These are phyloP conservation scores for Rauvolfia tetraphylla DNA, from an alignment of 257 asterid species.

Conservation along the genomic window DNA sequence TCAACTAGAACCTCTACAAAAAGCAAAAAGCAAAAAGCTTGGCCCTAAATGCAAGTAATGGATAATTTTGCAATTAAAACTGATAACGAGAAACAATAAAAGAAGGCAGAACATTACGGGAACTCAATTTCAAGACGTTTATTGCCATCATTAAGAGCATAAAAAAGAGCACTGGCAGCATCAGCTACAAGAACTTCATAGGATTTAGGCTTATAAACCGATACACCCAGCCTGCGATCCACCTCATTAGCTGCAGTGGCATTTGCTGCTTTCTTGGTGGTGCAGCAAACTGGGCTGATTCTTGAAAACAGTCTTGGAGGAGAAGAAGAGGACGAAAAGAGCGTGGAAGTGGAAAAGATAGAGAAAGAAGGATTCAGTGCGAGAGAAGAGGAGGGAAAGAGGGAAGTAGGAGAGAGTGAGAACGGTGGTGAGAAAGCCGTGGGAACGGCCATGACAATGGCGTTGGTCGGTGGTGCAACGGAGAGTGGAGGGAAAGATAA, in stretches of 20 bases:
- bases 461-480: slow-evolving; percentile 17
- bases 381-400: slow-evolving; percentile 22
- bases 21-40: neutral
- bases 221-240: slow-evolving; percentile 68
- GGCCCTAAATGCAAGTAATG: neutral
- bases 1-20: neutral
- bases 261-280: slow-evolving; percentile 40
- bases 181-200: slow-evolving; percentile 79
- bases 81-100: neutral
- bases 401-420: slow-evolving; percentile 17
- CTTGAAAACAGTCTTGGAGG: slow-evolving; percentile 5
- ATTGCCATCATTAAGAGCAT: slow-evolving; percentile 78
- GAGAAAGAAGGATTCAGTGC: slow-evolving; percentile 21
- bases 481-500: slow-evolving; percentile 35
- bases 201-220: slow-evolving; percentile 88
- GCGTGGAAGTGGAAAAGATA: slow-evolving; percentile 12
- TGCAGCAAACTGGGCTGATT: slow-evolving; percentile 25
- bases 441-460: slow-evolving; percentile 49
- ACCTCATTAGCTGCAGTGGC: slow-evolving; percentile 42
- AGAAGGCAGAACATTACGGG: slow-evolving; percentile 47
- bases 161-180: slow-evolving; percentile 71
- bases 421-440: slow-evolving; percentile 37
- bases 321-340: neutral
- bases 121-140: slow-evolving; percentile 80
- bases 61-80: neutral